Conservation (phyloP, 179 eudicot genomes). For the Camellia oleifera region DNA sequence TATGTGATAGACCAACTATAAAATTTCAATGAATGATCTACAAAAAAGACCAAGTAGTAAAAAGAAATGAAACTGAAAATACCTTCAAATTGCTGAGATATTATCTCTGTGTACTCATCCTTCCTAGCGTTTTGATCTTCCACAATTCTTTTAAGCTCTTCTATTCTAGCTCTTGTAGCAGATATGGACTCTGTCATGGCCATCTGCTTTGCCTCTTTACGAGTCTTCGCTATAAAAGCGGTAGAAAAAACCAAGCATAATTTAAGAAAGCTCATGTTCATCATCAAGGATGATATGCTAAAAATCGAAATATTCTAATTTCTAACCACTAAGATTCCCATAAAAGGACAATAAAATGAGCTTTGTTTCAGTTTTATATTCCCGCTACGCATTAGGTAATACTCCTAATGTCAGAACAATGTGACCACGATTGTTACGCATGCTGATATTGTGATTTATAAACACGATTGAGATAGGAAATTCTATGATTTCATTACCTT, state of each 20-base stretch:
- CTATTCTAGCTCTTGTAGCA: slow-evolving; percentile 52
- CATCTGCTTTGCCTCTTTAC: slow-evolving; percentile 79
- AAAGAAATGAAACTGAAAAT: slow-evolving; percentile 8
- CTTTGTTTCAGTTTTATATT: neutral
- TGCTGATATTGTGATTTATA: too few relatives aligned
- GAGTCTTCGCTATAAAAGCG: slow-evolving; percentile 61
- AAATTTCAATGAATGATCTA: neutral
- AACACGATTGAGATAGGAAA: neutral
- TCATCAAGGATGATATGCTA: neutral
- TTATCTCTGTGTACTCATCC: slow-evolving; percentile 59
- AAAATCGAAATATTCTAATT: neutral
- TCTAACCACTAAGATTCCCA: neutral
- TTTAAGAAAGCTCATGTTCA: slow-evolving; percentile 4
- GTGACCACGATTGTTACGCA: too few relatives aligned
- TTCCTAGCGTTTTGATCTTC: slow-evolving; percentile 57
- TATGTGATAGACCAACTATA: neutral
- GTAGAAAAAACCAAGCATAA: slow-evolving; percentile 3
- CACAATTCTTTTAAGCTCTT: slow-evolving; percentile 62
- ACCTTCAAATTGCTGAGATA: slow-evolving; percentile 72
- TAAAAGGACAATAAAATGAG: neutral
- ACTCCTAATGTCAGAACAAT: too few relatives aligned
- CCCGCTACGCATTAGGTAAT: too few relatives aligned
- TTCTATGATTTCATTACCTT: neutral
- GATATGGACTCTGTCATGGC: slow-evolving; percentile 55
- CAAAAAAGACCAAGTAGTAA: slow-evolving; percentile 1